Evolutionary conservation across 2,329 filamentous ascomycete genomes (phyloP).

Genomic region (Alternaria ventricosa): DNA sequence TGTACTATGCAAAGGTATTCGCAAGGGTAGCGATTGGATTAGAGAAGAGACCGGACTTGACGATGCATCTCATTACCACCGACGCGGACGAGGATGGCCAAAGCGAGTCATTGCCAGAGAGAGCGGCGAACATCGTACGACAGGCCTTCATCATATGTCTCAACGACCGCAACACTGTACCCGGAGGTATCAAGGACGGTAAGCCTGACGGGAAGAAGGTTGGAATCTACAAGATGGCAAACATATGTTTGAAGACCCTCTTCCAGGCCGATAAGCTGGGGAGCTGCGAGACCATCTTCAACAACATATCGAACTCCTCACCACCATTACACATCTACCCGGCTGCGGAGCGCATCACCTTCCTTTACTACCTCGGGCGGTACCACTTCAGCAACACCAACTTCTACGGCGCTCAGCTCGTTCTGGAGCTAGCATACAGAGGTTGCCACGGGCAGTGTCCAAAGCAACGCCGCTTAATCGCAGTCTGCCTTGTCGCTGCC

Average conservation of each 20-base stretch:
- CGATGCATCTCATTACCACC: conserved; percentile 65
- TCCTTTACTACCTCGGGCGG: conserved; percentile 91
- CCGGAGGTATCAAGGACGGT: conserved; percentile 62
- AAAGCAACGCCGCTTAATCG: conserved; percentile 77
- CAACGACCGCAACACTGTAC: conserved; percentile 75
- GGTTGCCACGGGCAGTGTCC: conserved; percentile 65
- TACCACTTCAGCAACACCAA: conserved; percentile 87
- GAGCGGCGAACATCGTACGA: conserved; percentile 86
- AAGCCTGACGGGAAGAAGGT: conserved; percentile 82
- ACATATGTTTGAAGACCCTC: conserved; percentile 85
- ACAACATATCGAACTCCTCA: conserved; percentile 82
- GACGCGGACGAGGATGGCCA: conserved; percentile 67
- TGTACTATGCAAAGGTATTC: conserved; percentile 80
- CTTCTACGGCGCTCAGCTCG: conserved; percentile 77
- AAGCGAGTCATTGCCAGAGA: conserved; percentile 81
- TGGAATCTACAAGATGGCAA: conserved; percentile 91
- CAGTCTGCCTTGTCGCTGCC: conserved; percentile 81
- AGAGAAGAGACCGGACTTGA: conserved; percentile 79
- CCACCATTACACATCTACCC: conserved; percentile 83
- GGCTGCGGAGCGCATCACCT: conserved; percentile 85
- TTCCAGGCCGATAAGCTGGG: conserved; percentile 87
- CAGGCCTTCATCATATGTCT: conserved; percentile 91
- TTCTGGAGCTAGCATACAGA: conserved; percentile 79
- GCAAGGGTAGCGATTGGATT: conserved; percentile 84
- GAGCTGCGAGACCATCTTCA: conserved; percentile 86